Evolutionary conservation across 306 rosid species (phyloP), one percentile per base, ranked within the genome.

Genomic region (Lagenaria siceraria): DNA sequence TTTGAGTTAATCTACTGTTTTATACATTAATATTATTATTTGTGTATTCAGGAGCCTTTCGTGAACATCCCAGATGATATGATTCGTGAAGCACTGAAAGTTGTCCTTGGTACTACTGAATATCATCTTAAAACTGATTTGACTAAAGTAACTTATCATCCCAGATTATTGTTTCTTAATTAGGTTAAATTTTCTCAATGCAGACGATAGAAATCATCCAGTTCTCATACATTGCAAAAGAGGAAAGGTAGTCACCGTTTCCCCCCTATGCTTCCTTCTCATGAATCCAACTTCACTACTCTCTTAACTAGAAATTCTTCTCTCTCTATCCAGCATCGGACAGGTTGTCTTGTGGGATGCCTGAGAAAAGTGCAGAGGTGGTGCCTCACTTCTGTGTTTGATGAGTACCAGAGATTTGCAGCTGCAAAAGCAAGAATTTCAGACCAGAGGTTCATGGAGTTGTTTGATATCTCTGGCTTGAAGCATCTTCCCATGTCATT

Each of bases 321-420:
- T 49, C 71, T 46, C 10, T 64, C 46, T 73, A 31, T 81, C 73
- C 92, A 96, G 99, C 99, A 96, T 79, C 96, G 99, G 82, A 96
- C 99, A 10, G 99, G 99, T 79, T 96, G 99, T 43, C 69, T 96
- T 0, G 99, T 96, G n/a, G 99, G 99, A 75, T 96, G 99, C 89
- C 81, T 90, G 77, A 90, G 99, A 80, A 96, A 92, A 77, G 46
- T 92, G 82, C 99, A 96, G 79, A 88, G 83, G 74, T 96, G 99
- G 99, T 92, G 99, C 79, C 88, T 96, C 74, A 79, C 99, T 38
- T 96, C 99, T 31, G 88, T 96, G 3, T 92, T 96, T 77, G 93
- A 89, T 14, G 99, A 96, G 84, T 96, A 96, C 85, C 96, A 88
- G 78, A 89, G 97, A 0, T 96, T 90, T 85, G 99, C 99, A 60